These are phyloP conservation scores for Phytophthora citrophthora DNA, from an alignment of 352 stramenopile genomes.

Conservation along the genomic window DNA sequence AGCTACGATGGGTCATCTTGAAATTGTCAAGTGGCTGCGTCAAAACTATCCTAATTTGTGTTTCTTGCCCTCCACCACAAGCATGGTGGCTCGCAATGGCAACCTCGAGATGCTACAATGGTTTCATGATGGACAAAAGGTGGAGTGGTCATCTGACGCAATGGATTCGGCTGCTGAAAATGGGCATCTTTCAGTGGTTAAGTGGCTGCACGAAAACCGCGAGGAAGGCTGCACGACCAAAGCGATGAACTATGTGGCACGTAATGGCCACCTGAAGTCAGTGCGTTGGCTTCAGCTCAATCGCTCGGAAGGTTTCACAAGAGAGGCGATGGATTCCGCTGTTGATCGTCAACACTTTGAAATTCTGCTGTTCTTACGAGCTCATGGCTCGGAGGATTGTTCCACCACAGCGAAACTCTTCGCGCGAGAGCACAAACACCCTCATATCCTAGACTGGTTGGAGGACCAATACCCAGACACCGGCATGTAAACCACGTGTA, in stretches of 20 bases:
- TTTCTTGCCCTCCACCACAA: background rate
- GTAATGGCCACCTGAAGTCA: background rate
- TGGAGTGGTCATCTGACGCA: constrained; percentile 2
- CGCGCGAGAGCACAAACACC: constrained; percentile 2
- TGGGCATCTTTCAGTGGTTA: constrained; percentile 19
- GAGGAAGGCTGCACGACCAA: constrained; percentile 3
- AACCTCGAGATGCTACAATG: constrained; percentile 18
- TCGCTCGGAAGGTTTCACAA: constrained; percentile 9
- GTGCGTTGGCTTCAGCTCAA: constrained; percentile 6
- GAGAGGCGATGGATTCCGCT: constrained; percentile 11
- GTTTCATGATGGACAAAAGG: background rate
- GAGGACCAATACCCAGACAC: constrained; percentile 4
- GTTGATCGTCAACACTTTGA: constrained; percentile 12
- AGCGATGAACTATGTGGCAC: constrained; percentile 1
- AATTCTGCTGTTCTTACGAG: constrained; percentile 10
- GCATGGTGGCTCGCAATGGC: constrained; percentile 7
- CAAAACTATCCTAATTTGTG: constrained; percentile 7
- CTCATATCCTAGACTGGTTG: constrained; percentile 5
- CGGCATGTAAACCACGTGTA: too few relatives aligned
- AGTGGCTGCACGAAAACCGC: constrained; percentile 18
- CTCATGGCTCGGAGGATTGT: constrained; percentile 1
- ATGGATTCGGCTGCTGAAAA: constrained; percentile 22
- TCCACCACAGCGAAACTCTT: background rate
- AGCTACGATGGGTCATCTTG: constrained; percentile 2
- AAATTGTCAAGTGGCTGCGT: constrained; percentile 18